A percentile compares a stretch with the other conserved stretches of the same genome.
These are phyloP conservation scores for Orbilia oligospora DNA, from an alignment of 2,329 filamentous ascomycete species.

Conservation along the genomic window DNA sequence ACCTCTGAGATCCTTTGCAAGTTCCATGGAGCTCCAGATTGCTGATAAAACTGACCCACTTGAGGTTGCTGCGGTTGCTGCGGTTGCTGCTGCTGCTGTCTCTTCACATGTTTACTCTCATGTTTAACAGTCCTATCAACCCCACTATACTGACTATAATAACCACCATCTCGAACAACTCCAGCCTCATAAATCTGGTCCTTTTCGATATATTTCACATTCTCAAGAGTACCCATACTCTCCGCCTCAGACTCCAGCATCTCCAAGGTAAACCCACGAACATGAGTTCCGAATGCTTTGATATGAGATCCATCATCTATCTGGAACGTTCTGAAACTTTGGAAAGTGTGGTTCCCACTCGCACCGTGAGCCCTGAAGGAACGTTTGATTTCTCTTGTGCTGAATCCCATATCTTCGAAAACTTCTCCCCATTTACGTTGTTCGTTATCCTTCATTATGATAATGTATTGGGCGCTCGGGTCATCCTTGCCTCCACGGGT, in stretches of 20 bases:
- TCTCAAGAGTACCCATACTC: slow-evolving; percentile 21
- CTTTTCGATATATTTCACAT: slow-evolving; percentile 34
- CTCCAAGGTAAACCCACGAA: slow-evolving; percentile 41
- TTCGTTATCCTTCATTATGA: slow-evolving; percentile 33
- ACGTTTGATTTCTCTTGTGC: slow-evolving; percentile 20
- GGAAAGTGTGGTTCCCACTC: neutral
- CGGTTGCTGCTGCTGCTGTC: slow-evolving; percentile 4
- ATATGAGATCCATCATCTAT: slow-evolving; percentile 39
- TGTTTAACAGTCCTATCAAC: neutral
- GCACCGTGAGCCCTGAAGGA: neutral
- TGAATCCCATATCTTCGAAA: slow-evolving; percentile 48
- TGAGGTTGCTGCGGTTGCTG: neutral
- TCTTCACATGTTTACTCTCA: neutral
- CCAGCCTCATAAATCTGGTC: slow-evolving; percentile 24
- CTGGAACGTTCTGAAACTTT: slow-evolving; percentile 19
- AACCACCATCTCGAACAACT: neutral
- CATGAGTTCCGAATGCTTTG: slow-evolving; percentile 36
- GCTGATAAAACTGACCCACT: neutral
- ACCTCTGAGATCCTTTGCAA: slow-evolving; percentile 41
- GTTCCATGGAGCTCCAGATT: slow-evolving; percentile 37
- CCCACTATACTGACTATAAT: neutral
- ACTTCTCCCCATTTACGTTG: slow-evolving; percentile 33
- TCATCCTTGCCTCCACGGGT: slow-evolving; percentile 22
- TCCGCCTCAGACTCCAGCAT: slow-evolving; percentile 43
- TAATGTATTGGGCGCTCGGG: slow-evolving; percentile 33